Evolutionary conservation across 257 asterid species (phyloP).

Genomic region (Cordia subcordata): DNA sequence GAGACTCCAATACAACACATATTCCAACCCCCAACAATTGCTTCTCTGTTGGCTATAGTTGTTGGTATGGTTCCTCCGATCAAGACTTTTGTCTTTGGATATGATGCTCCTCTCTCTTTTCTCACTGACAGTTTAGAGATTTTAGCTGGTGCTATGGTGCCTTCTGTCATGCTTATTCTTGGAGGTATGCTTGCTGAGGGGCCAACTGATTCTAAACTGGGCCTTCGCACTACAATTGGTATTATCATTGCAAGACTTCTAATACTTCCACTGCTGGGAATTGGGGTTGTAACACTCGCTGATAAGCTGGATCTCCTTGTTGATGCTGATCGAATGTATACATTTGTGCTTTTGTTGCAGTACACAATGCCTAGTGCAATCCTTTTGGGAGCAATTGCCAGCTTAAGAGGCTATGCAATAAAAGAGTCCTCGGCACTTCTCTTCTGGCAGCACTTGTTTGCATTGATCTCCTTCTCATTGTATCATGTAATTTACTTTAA

Average conservation of each 20-base stretch:
- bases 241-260: slow-evolving; percentile 32
- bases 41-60: slow-evolving; percentile 33
- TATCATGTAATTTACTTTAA: slow-evolving; percentile 32
- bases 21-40: slow-evolving; percentile 43
- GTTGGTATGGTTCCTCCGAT: slow-evolving; percentile 32
- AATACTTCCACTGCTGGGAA: slow-evolving; percentile 34
- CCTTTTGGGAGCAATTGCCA: slow-evolving; percentile 38
- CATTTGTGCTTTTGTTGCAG: slow-evolving; percentile 36
- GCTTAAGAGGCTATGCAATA: slow-evolving; percentile 43
- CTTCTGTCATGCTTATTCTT: slow-evolving; percentile 41
- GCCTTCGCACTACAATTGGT: slow-evolving; percentile 34
- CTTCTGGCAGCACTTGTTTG: slow-evolving; percentile 42
- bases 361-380: slow-evolving; percentile 41
- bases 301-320: slow-evolving; percentile 29
- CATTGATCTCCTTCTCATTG: slow-evolving; percentile 31
- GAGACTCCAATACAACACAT: slow-evolving; percentile 28
- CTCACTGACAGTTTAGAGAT: slow-evolving; percentile 37
- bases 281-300: slow-evolving; percentile 29
- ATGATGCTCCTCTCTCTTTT: slow-evolving; percentile 30
- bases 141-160: slow-evolving; percentile 41
- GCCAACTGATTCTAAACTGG: slow-evolving; percentile 35
- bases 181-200: slow-evolving; percentile 48
- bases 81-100: slow-evolving; percentile 27
- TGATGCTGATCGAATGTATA: slow-evolving; percentile 29
- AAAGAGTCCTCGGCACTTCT: slow-evolving; percentile 42